Percentiles rank a stretch among this genome's conserved stretches.
Conservation (phyloP, 345 rosid genomes). For the Eucalyptus cloeziana region DNA sequence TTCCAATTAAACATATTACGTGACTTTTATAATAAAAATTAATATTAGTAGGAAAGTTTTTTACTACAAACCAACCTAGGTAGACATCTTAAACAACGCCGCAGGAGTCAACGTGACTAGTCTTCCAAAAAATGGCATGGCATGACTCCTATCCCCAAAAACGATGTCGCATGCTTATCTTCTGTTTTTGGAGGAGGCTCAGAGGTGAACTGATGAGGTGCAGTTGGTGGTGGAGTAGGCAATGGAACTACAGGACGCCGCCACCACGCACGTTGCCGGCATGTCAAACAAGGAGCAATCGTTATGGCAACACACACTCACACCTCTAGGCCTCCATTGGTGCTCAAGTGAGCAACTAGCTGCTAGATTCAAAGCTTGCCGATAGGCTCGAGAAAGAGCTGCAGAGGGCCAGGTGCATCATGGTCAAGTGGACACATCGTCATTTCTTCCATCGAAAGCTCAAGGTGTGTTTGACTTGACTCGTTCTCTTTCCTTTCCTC, state of each 20-base stretch:
- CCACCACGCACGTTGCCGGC: constrained; percentile 31
- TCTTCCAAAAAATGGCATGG: no score
- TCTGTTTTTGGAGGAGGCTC: background rate
- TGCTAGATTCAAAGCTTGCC: constrained; percentile 32
- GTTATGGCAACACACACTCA: constrained; percentile 44
- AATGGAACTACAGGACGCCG: constrained; percentile 63
- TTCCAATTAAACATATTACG: accelerated
- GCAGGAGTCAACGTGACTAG: background rate
- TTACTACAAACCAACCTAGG: background rate
- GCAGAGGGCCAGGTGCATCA: background rate
- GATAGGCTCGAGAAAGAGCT: constrained; percentile 80
- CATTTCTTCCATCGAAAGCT: no score
- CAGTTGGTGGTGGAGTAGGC: constrained; percentile 47
- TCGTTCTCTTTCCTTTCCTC: no score
- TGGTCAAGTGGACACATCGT: no score
- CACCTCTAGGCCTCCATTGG: constrained; percentile 36
- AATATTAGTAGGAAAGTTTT: background rate
- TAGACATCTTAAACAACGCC: background rate
- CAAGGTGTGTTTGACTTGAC: no score
- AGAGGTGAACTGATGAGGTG: constrained; percentile 40
- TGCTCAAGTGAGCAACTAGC: background rate
- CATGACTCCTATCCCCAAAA: no score
- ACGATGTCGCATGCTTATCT: no score
- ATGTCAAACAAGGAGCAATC: constrained; percentile 52
- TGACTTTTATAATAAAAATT: no score